phyloP scores from a whole-genome alignment of 768 basidiomycete species.

The Kwoniella botswanensis region DNA sequence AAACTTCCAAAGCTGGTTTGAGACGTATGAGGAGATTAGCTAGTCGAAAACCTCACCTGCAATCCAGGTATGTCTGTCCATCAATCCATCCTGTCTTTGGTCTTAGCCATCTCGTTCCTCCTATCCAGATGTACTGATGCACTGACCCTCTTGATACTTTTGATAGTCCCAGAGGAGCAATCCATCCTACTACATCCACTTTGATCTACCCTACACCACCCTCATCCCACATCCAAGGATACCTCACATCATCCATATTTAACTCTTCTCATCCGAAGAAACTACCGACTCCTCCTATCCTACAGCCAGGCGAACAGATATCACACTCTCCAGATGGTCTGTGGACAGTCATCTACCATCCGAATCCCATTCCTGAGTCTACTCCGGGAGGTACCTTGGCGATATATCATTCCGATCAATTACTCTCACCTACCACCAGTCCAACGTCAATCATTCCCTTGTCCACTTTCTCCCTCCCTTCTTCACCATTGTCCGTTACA shows the following conservation, averaged over 20 bases:
- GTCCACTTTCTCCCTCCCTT: slow-evolving; percentile 30
- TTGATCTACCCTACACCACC: slow-evolving; percentile 39
- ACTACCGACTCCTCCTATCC: slow-evolving; percentile 29
- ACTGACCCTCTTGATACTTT: not conserved
- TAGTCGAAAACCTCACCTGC: slow-evolving; percentile 10
- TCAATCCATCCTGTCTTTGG: not conserved
- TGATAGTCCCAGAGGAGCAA: slow-evolving; percentile 18
- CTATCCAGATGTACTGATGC: not conserved
- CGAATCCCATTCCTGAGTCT: not conserved
- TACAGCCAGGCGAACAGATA: slow-evolving; percentile 28
- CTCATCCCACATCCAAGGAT: slow-evolving; percentile 13
- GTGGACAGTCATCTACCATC: slow-evolving; percentile 36
- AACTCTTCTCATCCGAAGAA: slow-evolving; percentile 26
- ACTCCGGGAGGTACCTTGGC: slow-evolving; percentile 39
- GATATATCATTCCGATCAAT: slow-evolving; percentile 30
- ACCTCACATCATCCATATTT: slow-evolving; percentile 32
- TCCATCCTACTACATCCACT: slow-evolving; percentile 32
- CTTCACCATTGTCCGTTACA: slow-evolving; percentile 24
- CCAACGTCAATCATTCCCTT: slow-evolving; percentile 25
- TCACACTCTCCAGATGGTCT: slow-evolving; percentile 27
- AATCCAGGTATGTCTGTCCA: slow-evolving; percentile 15
- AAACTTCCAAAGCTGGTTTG: slow-evolving; percentile 41
- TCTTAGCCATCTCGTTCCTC: not conserved
- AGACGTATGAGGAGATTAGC: slow-evolving; percentile 34
- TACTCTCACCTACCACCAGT: slow-evolving; percentile 31